Base-by-base conservation (phyloP, 2,329 filamentous ascomycete species). In the Fusarium transvaalense region DNA sequence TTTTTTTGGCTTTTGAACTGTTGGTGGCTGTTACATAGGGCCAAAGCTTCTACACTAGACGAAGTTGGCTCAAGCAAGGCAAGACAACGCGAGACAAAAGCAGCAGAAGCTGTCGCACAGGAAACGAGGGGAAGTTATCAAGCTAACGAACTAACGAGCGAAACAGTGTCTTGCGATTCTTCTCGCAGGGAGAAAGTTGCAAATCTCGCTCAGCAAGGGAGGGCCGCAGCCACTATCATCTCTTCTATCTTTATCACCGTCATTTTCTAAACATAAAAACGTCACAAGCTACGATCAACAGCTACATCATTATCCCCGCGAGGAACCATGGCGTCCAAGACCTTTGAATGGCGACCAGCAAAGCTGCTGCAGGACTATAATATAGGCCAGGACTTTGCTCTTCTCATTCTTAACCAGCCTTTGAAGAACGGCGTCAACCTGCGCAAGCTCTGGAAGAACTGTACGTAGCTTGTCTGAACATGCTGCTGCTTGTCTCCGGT, bases 321-420 rank as follows among this genome's bases (percentile, higher is more conserved):
- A 19, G 9, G 29, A 48, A 59, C 14, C 38, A 77, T 77, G 74
- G 62, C 70, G 13, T 58, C 71, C n/a, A 51, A 65, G 32, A 55
- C 56, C 7, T 79, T 80, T 43, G 78, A 82, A 45, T 82, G 80
- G 80, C 78, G 79, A 51, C 80, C 80, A 7, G 77, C 78, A 57
- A 77, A 74, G 71, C 68, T 79, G 60, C 74, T 82, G 48, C 77
- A 78, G 73, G 73, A 75, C 52, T 72, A 78, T 21, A 74, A 76
- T 43, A 64, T 65, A 39, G 68, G 74, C 7, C 74, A 77, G 37
- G 75, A 78, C 10, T 82, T 84, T 53, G 82, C 83, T 2, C 76
- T 86, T 7, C 74, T 87, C 29, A 77, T 86, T 34, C 81, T 87
- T 55, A 86, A 87, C 72, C 85, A 86, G 76, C 85, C 82, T 38